Evolutionary conservation across 73 alveolate species (phyloP).

Genomic region (Effrenium voratum): DNA sequence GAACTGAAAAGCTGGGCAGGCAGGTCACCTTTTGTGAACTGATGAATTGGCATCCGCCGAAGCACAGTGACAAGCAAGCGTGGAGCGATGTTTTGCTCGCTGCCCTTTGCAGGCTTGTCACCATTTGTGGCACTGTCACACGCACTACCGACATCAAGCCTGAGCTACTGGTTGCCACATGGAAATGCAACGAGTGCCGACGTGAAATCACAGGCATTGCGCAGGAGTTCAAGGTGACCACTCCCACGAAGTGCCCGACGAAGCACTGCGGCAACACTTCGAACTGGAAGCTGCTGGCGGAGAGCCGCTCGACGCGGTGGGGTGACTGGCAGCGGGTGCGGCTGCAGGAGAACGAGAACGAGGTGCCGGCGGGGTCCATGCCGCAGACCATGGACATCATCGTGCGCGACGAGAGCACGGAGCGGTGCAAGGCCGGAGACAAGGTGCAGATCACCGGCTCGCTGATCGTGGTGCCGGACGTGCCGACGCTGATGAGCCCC

Average conservation of each 20-base stretch:
- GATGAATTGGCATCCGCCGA: not conserved
- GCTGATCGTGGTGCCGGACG: constrained; percentile 99
- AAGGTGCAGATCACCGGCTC: constrained; percentile 94
- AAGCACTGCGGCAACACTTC: constrained; percentile 98
- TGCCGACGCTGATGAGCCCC: constrained; percentile 98
- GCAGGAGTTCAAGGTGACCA: constrained; percentile 99
- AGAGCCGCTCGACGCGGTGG: constrained; percentile 96
- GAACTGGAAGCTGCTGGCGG: constrained; percentile 97
- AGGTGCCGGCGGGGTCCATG: constrained; percentile 97
- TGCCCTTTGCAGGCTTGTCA: constrained; percentile 94
- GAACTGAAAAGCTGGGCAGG: constrained; percentile 96
- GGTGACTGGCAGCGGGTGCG: constrained; percentile 99
- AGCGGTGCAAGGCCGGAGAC: constrained; percentile 98
- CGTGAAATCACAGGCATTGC: constrained; percentile 95
- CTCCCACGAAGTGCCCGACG: constrained; percentile 98
- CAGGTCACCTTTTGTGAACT: constrained; percentile 89
- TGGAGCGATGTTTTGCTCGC: not conserved
- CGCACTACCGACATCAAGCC: constrained; percentile 98
- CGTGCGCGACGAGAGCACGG: constrained; percentile 98
- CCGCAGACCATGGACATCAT: constrained; percentile 99
- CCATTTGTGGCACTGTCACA: constrained; percentile 98
- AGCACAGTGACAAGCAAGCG: not conserved
- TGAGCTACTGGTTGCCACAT: constrained; percentile 97
- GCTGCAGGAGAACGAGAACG: constrained; percentile 95
- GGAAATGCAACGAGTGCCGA: constrained; percentile 96